These are phyloP conservation scores for Mucor piriformis DNA, from an alignment of 371 early-diverging fungal species.

Conservation along the genomic window DNA sequence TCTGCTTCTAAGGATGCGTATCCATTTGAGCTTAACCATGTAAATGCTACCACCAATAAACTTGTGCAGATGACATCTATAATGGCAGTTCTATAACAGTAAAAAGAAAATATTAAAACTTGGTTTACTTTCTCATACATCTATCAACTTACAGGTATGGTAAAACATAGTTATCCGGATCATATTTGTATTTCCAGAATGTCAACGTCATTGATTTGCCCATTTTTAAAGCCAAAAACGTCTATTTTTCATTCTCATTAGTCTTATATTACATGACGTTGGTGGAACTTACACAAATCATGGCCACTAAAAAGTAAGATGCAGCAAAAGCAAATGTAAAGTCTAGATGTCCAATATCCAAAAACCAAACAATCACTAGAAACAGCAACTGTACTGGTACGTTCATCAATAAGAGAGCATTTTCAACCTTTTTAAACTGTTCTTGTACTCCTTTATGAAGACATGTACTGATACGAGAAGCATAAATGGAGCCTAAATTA, in stretches of 20 bases:
- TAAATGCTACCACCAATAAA: conserved; percentile 55
- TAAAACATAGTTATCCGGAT: conserved; percentile 86
- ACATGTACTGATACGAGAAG: conserved; percentile 81
- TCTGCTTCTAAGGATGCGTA: conserved; percentile 16
- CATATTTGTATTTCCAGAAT: conserved; percentile 74
- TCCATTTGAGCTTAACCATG: conserved; percentile 29
- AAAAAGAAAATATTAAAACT: not conserved
- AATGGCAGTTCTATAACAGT: conserved; percentile 57
- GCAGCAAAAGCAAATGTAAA: conserved; percentile 41
- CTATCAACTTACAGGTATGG: conserved; percentile 66
- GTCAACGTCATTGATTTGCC: conserved; percentile 59
- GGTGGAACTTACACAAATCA: conserved; percentile 16
- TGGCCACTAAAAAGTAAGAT: conserved; percentile 50
- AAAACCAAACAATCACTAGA: conserved; percentile 56
- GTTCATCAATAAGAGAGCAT: conserved; percentile 70
- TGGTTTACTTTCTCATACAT: conserved; percentile 23
- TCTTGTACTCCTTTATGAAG: conserved; percentile 67
- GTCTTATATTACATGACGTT: not conserved
- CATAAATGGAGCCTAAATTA: conserved; percentile 85
- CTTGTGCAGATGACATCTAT: conserved; percentile 66
- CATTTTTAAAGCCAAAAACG: conserved; percentile 49
- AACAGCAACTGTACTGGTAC: conserved; percentile 78
- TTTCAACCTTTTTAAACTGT: conserved; percentile 59
- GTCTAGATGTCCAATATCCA: conserved; percentile 60
- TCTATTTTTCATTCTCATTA: conserved; percentile 23